Evolutionary conservation across 108 stramenopile species (phyloP).

Genomic region (Cylindrotheca fusiformis): DNA sequence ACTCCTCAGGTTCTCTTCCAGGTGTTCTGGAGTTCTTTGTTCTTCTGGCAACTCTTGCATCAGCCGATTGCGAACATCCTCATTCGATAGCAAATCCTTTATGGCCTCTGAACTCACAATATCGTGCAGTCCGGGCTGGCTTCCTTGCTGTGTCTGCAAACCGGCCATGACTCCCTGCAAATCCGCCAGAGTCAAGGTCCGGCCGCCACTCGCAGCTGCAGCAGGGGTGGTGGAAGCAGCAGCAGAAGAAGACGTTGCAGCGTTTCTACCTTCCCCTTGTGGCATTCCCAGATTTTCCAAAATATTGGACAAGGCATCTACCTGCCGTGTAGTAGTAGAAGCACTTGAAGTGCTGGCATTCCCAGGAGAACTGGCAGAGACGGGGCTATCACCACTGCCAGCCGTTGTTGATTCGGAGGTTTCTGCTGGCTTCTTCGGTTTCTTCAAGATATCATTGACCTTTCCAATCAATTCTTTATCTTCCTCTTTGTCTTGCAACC

Average conservation of each 20-base stretch:
- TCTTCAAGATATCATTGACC: constrained; percentile 62
- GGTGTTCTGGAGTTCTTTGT: constrained; percentile 47
- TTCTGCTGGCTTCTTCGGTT: constrained; percentile 34
- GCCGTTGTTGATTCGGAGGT: constrained; percentile 14
- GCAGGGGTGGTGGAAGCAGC: constrained; percentile 4
- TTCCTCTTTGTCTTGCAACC: constrained; percentile 74
- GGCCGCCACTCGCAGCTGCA: constrained; percentile 18
- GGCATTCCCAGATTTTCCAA: constrained; percentile 85
- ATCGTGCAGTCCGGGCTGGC: constrained; percentile 57
- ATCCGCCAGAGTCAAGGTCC: constrained; percentile 67
- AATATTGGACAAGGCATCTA: constrained; percentile 80
- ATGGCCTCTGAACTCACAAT: constrained; percentile 57
- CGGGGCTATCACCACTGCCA: constrained; percentile 34
- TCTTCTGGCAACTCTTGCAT: constrained; percentile 71
- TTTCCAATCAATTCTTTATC: constrained; percentile 56
- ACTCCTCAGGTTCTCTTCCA: constrained; percentile 64
- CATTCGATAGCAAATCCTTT: constrained; percentile 42
- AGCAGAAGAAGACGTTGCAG: constrained; percentile 9
- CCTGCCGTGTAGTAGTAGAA: constrained; percentile 51
- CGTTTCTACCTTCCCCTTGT: constrained; percentile 35
- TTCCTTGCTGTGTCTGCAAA: constrained; percentile 29
- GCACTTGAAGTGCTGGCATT: constrained; percentile 37
- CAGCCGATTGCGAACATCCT: constrained; percentile 44
- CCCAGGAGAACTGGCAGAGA: constrained; percentile 28
- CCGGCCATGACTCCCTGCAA: constrained; percentile 81